Conservation (phyloP, 495 filamentous ascomycete genomes). For the Entonaema liquescens region DNA sequence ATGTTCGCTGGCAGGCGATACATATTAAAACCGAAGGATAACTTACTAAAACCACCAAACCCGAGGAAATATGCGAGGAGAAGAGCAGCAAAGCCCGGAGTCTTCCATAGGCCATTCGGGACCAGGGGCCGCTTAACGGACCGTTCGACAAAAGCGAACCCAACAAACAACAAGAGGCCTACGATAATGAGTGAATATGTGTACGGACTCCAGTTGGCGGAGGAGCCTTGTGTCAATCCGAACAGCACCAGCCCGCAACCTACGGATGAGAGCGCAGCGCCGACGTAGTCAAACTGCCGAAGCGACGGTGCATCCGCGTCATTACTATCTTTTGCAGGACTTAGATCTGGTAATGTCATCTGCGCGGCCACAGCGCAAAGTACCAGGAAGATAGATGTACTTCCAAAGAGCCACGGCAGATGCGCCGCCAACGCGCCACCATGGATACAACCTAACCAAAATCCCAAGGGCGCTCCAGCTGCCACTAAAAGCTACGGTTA, state of each 20-base stretch:
- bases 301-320: constrained; percentile 36
- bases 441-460: constrained; percentile 42
- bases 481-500: constrained; percentile 51
- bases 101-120: constrained; percentile 50
- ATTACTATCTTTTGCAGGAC: constrained; percentile 42
- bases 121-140: constrained; percentile 57
- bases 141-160: constrained; percentile 62
- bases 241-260: constrained; percentile 61
- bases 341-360: constrained; percentile 50
- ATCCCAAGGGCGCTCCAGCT: constrained; percentile 64
- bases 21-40: no score
- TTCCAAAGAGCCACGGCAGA: constrained; percentile 57
- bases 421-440: constrained; percentile 55
- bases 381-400: constrained; percentile 63
- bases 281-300: constrained; percentile 57
- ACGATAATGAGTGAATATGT: constrained; percentile 62
- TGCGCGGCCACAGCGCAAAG: constrained; percentile 63
- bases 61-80: constrained; percentile 60
- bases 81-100: constrained; percentile 57
- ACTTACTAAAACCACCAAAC: constrained; percentile 52
- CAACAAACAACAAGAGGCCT: constrained; percentile 57
- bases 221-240: constrained; percentile 63
- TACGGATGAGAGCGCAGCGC: constrained; percentile 56
- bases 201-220: constrained; percentile 60
- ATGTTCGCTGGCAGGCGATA: not conserved